phyloP scores from a whole-genome alignment of 768 basidiomycete species.

The Glaciozyma antarctica region DNA sequence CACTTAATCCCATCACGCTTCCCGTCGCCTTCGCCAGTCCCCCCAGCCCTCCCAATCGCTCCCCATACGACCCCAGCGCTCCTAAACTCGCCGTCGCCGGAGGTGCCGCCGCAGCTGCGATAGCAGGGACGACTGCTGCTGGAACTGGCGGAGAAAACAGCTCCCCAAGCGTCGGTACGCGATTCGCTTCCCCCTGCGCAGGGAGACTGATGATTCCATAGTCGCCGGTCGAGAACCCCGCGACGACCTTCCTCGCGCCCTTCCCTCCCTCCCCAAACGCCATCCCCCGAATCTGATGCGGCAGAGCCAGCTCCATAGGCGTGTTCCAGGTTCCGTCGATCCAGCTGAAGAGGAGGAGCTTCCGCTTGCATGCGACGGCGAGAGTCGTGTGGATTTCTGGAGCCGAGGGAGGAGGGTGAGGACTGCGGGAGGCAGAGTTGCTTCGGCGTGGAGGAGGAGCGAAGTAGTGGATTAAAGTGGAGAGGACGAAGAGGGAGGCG shows the following conservation, averaged over 20 bases:
- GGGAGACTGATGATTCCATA: conserved; percentile 53
- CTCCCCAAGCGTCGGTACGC: conserved; percentile 44
- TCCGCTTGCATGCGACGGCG: conserved; percentile 74
- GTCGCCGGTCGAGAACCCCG: conserved; percentile 72
- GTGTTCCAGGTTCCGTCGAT: conserved; percentile 65
- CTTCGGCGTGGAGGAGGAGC: conserved; percentile 4
- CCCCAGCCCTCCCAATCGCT: neutral
- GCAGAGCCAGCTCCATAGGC: conserved; percentile 58
- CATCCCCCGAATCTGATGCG: conserved; percentile 82
- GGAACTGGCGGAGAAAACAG: conserved; percentile 21
- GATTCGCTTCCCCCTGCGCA: neutral
- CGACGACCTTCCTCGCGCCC: conserved; percentile 50
- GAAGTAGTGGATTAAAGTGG: conserved; percentile 52
- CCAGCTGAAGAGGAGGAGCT: conserved; percentile 76
- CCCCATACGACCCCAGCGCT: neutral
- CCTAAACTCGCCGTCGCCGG: neutral
- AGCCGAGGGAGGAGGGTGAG: conserved; percentile 4
- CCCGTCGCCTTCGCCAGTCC: conserved; percentile 7
- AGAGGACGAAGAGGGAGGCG: conserved; percentile 71
- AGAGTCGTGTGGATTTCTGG: conserved; percentile 65
- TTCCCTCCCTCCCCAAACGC: conserved; percentile 49
- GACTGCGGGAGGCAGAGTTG: neutral
- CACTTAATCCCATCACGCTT: conserved; percentile 3
- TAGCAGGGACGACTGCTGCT: neutral
- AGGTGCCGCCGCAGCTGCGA: neutral